Conservation (phyloP, 257 asterid species). For the Nemophila menziesii region DNA sequence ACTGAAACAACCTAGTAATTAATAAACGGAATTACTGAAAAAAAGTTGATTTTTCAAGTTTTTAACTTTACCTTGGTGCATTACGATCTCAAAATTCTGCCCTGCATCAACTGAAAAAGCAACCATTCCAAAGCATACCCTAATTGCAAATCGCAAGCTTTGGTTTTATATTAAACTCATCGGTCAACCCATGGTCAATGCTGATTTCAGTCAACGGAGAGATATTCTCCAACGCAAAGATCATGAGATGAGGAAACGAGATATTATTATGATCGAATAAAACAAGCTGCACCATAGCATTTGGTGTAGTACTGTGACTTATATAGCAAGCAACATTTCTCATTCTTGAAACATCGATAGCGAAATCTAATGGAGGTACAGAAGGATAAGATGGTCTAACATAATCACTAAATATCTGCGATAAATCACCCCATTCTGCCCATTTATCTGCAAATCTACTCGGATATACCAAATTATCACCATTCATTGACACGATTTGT, state of each 20-base stretch:
- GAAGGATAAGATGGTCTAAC: constrained; percentile 48
- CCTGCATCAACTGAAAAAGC: constrained; percentile 7
- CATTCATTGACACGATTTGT: constrained; percentile 65
- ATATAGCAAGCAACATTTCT: constrained; percentile 81
- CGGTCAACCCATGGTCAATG: constrained; percentile 80
- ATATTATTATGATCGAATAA: constrained; percentile 62
- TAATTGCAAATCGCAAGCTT: constrained; percentile 70
- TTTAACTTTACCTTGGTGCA: not conserved
- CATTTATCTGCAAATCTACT: constrained; percentile 62
- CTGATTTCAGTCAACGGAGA: constrained; percentile 83
- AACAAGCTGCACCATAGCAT: constrained; percentile 71
- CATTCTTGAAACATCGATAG: constrained; percentile 80
- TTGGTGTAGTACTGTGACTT: constrained; percentile 73
- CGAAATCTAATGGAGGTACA: constrained; percentile 67
- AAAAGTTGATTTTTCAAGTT: not conserved
- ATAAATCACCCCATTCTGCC: constrained; percentile 81
- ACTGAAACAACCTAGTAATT: not conserved
- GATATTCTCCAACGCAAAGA: constrained; percentile 80
- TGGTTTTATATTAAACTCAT: constrained; percentile 54
- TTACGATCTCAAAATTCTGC: not conserved
- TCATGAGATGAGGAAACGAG: constrained; percentile 79
- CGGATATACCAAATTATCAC: constrained; percentile 70
- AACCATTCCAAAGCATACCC: constrained; percentile 11
- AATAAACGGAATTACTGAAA: not conserved
- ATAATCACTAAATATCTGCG: constrained; percentile 46